phyloP scores from a whole-genome alignment of 441 rosid genomes.

The Dalechampia spathulata region DNA sequence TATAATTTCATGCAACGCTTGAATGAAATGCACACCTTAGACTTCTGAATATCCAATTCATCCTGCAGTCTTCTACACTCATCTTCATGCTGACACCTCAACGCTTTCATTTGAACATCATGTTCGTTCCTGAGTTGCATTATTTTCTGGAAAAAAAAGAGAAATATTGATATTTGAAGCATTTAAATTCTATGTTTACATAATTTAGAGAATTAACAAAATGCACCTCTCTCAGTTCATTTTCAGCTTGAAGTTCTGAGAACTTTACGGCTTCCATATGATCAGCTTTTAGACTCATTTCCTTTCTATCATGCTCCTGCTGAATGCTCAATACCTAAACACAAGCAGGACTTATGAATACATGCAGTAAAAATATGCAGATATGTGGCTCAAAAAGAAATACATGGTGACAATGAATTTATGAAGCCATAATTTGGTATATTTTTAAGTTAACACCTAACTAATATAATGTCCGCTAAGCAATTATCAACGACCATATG shows the following conservation, averaged over 20 bases:
- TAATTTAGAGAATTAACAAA: slow-evolving; percentile 7
- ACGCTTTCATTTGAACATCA: slow-evolving; percentile 64
- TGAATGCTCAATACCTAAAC: slow-evolving; percentile 40
- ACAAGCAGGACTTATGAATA: slow-evolving; percentile 11
- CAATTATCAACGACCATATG: not conserved
- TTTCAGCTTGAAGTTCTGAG: slow-evolving; percentile 55
- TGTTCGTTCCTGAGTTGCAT: slow-evolving; percentile 52
- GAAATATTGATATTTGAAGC: slow-evolving; percentile 11
- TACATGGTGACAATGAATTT: not conserved
- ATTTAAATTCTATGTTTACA: slow-evolving; percentile 7
- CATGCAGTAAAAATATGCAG: not conserved
- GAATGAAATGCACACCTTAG: slow-evolving; percentile 36
- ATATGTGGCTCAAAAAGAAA: not conserved
- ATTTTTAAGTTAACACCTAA: not conserved
- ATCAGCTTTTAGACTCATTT: slow-evolving; percentile 43
- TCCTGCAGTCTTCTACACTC: slow-evolving; percentile 63
- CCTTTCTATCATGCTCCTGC: slow-evolving; percentile 48
- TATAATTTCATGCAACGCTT: slow-evolving; percentile 5
- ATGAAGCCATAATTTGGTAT: not conserved
- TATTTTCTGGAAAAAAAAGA: slow-evolving; percentile 38
- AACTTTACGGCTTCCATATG: slow-evolving; percentile 53
- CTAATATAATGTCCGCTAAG: not conserved
- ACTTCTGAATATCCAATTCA: slow-evolving; percentile 68
- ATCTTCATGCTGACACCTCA: slow-evolving; percentile 68
- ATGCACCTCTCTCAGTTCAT: slow-evolving; percentile 60